A percentile compares a stretch with the other conserved stretches of the same genome.
These are phyloP conservation scores for Fragaria ananassa DNA, from an alignment of 306 rosid genomes.

Conservation along the genomic window DNA sequence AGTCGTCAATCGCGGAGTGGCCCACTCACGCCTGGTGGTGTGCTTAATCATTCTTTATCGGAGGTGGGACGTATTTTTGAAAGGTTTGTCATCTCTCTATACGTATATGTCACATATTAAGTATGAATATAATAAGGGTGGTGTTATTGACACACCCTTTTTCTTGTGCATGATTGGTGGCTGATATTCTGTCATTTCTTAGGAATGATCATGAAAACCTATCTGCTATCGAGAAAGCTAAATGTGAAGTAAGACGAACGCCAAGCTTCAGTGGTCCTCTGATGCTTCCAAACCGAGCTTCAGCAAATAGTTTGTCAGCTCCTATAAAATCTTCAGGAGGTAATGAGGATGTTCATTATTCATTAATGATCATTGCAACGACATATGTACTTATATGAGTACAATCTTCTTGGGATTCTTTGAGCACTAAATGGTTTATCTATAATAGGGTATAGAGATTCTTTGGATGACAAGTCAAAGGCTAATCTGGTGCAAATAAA, in stretches of 20 bases:
- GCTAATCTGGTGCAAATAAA: constrained; percentile 92
- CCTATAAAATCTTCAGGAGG: constrained; percentile 99
- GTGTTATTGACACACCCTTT: not conserved
- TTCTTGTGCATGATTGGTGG: not conserved
- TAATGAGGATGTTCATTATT: constrained; percentile 35
- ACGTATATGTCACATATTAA: no score
- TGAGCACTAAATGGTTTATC: constrained; percentile 25
- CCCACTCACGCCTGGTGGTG: constrained; percentile 69
- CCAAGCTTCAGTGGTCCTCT: constrained; percentile 98
- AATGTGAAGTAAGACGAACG: constrained; percentile 61
- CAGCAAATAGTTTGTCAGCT: constrained; percentile 99
- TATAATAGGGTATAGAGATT: constrained; percentile 79
- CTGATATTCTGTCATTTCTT: constrained; percentile 23
- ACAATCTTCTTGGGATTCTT: constrained; percentile 11
- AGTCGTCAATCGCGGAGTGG: constrained; percentile 81
- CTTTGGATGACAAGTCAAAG: constrained; percentile 89
- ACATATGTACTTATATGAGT: constrained; percentile 13
- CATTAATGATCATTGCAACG: constrained; percentile 15
- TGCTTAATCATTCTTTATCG: constrained; percentile 61
- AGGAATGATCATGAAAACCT: constrained; percentile 75
- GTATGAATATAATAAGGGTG: no score
- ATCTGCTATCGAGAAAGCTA: constrained; percentile 44
- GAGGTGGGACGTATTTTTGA: constrained; percentile 61
- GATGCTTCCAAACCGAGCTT: constrained; percentile 98
- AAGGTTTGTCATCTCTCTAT: constrained; percentile 36